Conservation (phyloP, 768 basidiomycete genomes). For the Paxillus ammoniavirescens region DNA sequence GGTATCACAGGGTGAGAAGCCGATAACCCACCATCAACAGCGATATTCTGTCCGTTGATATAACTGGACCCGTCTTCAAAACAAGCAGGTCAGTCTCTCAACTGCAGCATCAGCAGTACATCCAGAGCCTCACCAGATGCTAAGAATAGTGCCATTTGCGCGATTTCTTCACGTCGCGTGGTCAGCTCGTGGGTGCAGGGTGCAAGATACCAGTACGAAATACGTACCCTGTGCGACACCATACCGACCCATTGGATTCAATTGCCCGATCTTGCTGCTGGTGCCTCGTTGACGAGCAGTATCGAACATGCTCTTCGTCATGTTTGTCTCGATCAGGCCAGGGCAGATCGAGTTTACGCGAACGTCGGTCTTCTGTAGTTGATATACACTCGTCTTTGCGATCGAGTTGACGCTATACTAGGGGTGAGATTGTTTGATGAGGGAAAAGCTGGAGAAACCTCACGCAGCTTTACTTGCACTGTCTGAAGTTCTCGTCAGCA, state of each 20-base stretch:
- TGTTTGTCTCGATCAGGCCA: slow-evolving; percentile 90
- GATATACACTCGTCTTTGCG: slow-evolving; percentile 78
- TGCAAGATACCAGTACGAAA: slow-evolving; percentile 9
- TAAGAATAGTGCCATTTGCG: slow-evolving; percentile 79
- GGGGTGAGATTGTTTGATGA: slow-evolving; percentile 5
- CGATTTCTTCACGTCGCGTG: slow-evolving; percentile 62
- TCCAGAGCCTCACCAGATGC: slow-evolving; percentile 65
- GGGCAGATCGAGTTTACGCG: slow-evolving; percentile 91
- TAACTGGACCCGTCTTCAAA: slow-evolving; percentile 81
- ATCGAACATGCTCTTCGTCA: slow-evolving; percentile 80
- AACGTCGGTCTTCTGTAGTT: slow-evolving; percentile 77
- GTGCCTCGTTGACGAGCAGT: slow-evolving; percentile 74
- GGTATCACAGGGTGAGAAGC: slow-evolving; percentile 77
- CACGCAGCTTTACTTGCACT: slow-evolving; percentile 94
- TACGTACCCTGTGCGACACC: slow-evolving; percentile 73
- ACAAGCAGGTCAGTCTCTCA: slow-evolving; percentile 9
- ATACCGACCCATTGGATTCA: slow-evolving; percentile 82
- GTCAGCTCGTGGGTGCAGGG: slow-evolving; percentile 11
- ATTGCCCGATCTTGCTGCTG: slow-evolving; percentile 68
- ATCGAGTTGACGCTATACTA: slow-evolving; percentile 76
- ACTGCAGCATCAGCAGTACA: background rate
- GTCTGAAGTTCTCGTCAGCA: slow-evolving; percentile 45
- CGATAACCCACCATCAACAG: slow-evolving; percentile 85
- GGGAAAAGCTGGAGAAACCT: slow-evolving; percentile 26
- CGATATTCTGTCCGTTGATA: slow-evolving; percentile 86